Percentiles rank a stretch among this genome's conserved stretches.
phyloP scores from a whole-genome alignment of 2,329 filamentous ascomycete genomes.

The Beauveria caledonica region DNA sequence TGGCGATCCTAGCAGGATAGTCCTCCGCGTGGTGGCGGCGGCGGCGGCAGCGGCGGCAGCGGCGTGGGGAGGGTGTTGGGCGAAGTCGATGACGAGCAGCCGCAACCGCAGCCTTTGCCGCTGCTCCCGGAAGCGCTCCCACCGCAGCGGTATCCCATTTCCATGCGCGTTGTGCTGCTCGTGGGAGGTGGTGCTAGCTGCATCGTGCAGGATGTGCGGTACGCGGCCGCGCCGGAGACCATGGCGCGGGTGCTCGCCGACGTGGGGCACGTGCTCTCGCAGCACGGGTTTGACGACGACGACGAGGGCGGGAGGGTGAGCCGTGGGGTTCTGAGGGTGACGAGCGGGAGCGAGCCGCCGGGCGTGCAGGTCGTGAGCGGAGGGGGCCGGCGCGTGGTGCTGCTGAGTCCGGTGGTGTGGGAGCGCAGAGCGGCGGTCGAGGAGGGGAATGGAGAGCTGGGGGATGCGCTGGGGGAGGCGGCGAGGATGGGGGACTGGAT shows the following conservation, averaged over 20 bases:
- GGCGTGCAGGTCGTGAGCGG: not conserved
- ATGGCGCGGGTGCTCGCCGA: not conserved
- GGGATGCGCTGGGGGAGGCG: not conserved
- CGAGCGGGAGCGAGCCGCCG: not conserved
- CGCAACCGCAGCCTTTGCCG: not conserved
- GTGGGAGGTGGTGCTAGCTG: not conserved
- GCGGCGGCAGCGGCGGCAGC: no score
- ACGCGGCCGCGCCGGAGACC: not conserved
- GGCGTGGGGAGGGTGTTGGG: not conserved
- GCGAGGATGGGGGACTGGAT: slow-evolving; percentile 8
- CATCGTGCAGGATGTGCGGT: slow-evolving; percentile 4
- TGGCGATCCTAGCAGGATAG: not conserved
- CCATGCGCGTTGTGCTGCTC: slow-evolving; percentile 1
- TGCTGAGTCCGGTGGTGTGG: slow-evolving; percentile 20
- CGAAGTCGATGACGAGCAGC: not conserved
- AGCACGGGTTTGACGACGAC: not conserved
- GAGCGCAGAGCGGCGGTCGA: slow-evolving; percentile 19
- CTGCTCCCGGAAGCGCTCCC: not conserved
- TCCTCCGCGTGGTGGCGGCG: not conserved
- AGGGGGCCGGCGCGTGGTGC: slow-evolving; percentile 5
- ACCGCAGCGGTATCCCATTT: not conserved
- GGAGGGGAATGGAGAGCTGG: slow-evolving; percentile 18
- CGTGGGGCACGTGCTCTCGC: not conserved
- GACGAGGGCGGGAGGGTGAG: not conserved
- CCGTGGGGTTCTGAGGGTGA: not conserved